Evolutionary conservation across 1,284 basidiomycete species (phyloP), one percentile per base, ranked within the genome.

Genomic region (Rhodofomes roseus): DNA sequence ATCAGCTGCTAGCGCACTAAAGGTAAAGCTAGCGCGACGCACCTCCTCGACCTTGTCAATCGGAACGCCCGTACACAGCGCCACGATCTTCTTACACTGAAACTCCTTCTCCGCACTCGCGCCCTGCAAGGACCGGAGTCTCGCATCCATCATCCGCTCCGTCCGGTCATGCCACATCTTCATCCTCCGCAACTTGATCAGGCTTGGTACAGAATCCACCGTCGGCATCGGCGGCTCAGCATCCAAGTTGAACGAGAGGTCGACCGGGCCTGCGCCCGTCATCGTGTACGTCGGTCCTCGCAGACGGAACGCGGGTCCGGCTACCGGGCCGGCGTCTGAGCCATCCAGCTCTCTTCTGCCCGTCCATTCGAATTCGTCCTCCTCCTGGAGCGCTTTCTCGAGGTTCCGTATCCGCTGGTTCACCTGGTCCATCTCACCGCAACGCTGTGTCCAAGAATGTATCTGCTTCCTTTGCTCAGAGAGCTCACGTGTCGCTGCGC

Each of bases 11-110:
- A 31, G n/a, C 6, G 1, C 50, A 12, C 12, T 2, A 22, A 5
- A 11, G n/a, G 20, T 7, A 7, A 18, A 18, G 16, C 2, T 56
- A 50, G 1, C 56, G 41, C 18, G 51, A 82, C 89, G 81, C 73
- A 95, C 94, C 68, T 87, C 86, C 74, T 97, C 95, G 50, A 98
- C 91, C 72, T 89, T 89, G 67, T 96, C 92, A 52, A 93, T 81
- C 1, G 92, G 84, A 55, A 95, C 89, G 46, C 92, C 91, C 7
- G 94, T 93, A 73, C 94, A 96, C 56, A 96, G 77, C 23, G 93
- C 87, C 22, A 98, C 90, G 61, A 98, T 90, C 75, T 89, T 93
- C 74, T 93, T 90, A 77, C 93, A 97, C 74, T 93, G 88, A 65
- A 89, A 89, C 69, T 95, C 90, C 73, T 92, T 93, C 73, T 91